Percentiles rank a stretch among this genome's conserved stretches.
Evolutionary conservation across 2,329 filamentous ascomycete species (phyloP).

Genomic region (Passalora sequoiae): DNA sequence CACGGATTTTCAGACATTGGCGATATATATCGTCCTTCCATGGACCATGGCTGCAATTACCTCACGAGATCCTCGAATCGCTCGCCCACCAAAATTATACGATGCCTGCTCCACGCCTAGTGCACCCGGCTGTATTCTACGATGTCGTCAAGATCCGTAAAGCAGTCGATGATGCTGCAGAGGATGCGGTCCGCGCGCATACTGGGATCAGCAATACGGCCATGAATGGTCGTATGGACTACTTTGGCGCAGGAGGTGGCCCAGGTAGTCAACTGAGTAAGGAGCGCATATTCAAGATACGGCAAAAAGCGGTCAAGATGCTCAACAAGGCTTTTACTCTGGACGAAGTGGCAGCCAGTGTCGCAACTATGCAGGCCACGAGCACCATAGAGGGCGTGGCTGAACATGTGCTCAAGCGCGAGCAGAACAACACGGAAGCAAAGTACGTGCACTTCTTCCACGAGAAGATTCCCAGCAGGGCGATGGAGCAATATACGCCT

Average conservation of each 20-base stretch:
- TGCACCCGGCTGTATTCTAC: constrained; percentile 76
- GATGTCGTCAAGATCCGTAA: constrained; percentile 77
- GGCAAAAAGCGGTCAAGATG: constrained; percentile 73
- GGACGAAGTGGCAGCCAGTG: constrained; percentile 77
- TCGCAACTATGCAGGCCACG: constrained; percentile 76
- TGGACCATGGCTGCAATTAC: constrained; percentile 76
- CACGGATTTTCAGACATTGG: constrained; percentile 62
- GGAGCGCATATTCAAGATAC: constrained; percentile 72
- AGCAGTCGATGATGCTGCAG: constrained; percentile 73
- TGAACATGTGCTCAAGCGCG: constrained; percentile 64
- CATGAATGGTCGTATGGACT: constrained; percentile 48
- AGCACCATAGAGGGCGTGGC: constrained; percentile 74
- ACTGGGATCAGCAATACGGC: constrained; percentile 65
- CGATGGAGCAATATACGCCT: constrained; percentile 67
- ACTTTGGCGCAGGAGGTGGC: constrained; percentile 50
- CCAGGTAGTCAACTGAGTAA: constrained; percentile 60
- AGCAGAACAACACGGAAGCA: constrained; percentile 62
- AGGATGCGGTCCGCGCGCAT: constrained; percentile 69
- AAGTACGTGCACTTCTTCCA: constrained; percentile 92
- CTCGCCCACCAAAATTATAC: constrained; percentile 76
- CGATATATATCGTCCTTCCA: constrained; percentile 78
- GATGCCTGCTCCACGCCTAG: constrained; percentile 66
- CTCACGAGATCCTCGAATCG: constrained; percentile 70
- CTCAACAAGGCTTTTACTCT: constrained; percentile 71
- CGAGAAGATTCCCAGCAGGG: constrained; percentile 75